A percentile compares a stretch with the other conserved stretches of the same genome.
Conservation (phyloP, 2,329 filamentous ascomycete species). For the Neopestalotiopsis rosae region DNA sequence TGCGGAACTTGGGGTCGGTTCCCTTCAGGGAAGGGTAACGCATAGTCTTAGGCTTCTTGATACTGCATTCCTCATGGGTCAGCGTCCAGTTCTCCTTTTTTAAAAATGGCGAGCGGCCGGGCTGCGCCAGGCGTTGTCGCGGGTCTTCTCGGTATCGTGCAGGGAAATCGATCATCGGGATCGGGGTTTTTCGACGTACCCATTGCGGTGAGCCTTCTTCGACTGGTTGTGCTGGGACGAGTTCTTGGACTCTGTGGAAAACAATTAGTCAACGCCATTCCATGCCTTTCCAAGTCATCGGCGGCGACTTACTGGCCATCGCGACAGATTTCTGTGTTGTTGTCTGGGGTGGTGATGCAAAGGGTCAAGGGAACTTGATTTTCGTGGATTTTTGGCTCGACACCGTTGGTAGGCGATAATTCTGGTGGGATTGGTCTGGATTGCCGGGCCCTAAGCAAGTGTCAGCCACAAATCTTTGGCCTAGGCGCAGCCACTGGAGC, state of each 20-base stretch:
- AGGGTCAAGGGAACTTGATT: slow-evolving; percentile 4
- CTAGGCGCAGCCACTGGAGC: background rate
- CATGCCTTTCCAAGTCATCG: background rate
- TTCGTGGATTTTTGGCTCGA: slow-evolving; percentile 12
- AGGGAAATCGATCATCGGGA: background rate
- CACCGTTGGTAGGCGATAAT: slow-evolving; percentile 11
- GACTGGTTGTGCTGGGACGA: slow-evolving; percentile 98
- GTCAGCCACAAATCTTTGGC: background rate
- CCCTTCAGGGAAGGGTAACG: slow-evolving; percentile 99
- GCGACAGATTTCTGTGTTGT: slow-evolving; percentile 46
- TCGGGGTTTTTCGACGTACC: slow-evolving; percentile 64
- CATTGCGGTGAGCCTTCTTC: slow-evolving; percentile 99
- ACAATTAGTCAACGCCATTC: slow-evolving; percentile 32
- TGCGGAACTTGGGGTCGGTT: slow-evolving; percentile 99
- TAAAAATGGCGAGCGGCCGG: too few relatives aligned
- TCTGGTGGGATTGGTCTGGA: slow-evolving; percentile 28
- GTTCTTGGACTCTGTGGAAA: slow-evolving; percentile 92
- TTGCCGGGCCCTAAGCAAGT: slow-evolving; percentile 15
- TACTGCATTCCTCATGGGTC: slow-evolving; percentile 61
- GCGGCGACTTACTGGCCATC: slow-evolving; percentile 66
- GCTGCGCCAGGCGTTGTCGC: background rate
- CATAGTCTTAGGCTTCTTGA: slow-evolving; percentile 99
- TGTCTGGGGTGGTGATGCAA: slow-evolving; percentile 18
- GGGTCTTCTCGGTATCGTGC: background rate
- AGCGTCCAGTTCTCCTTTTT: slow-evolving; percentile 18